Base-by-base conservation (phyloP, 2,329 filamentous ascomycete species). In the Colletotrichum eleusines region DNA sequence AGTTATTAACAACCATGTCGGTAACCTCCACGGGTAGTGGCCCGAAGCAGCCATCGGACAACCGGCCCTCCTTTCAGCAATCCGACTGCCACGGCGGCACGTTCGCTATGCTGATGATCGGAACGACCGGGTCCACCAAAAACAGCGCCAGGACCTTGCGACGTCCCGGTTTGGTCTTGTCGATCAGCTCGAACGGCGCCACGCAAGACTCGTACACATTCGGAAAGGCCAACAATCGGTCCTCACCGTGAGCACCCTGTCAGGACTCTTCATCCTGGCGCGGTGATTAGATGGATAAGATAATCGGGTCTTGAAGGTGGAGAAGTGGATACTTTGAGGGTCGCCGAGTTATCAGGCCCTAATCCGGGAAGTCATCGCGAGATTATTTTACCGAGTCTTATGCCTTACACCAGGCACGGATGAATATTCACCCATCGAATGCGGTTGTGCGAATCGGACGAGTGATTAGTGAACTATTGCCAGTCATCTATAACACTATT, bases 101-200 rank as follows among this genome's bases (percentile, higher is more conserved):
- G 35, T 84, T 84, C 38, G 81, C 80, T 12, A 83, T 84, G 1
- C 80, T 81, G 66, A 83, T 77, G 78, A 85, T 64, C 1, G 83
- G 83, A 1, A 81, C 73, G 26, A 83, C 74, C 0, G 89, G 90
- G 74, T 91, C 88, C 2, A 92, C 85, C 2, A 91, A 82, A 75
- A 87, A 91, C 12, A 91, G 79, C 0, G 86, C 87, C 3, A 91
- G 78, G 58, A 91, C 87, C 75, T 88, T 88, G 23, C 88, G 82
- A 74, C 91, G 86, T 2, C 90, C 89, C 0, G 87, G 83, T 26
- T 81, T 83, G 0, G 84, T 83, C 3, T 76, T 77, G 74, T 92
- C 89, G 0, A 73, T 77, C 0, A 91, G 83, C 8, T 77, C 72
- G 73, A 91, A 91, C 0, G 84, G 81, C 8, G 78, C 76, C 1